These are phyloP conservation scores for Plasmodium relictum DNA, from an alignment of 169 alveolate genomes.

Conservation along the genomic window DNA sequence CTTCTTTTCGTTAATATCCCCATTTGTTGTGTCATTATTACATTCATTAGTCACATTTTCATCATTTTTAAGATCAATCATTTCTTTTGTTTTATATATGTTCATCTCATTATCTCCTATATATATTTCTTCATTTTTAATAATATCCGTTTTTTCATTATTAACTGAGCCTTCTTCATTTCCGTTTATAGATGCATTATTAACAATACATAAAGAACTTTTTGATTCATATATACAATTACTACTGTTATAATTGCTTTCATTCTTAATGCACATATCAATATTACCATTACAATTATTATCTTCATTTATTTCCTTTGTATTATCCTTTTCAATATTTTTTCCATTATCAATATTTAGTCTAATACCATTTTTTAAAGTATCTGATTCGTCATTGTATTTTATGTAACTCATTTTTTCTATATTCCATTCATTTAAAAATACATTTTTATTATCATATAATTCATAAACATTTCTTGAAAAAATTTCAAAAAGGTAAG, in stretches of 20 bases:
- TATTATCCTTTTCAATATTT: not conserved
- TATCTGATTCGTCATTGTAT: not conserved
- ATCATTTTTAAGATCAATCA: not conserved
- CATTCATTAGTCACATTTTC: not conserved
- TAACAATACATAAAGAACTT: not conserved
- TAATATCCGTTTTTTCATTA: not conserved
- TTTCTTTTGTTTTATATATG: not conserved
- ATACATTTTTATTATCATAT: constrained; percentile 23
- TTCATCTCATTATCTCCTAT: not conserved
- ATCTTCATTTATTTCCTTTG: not conserved
- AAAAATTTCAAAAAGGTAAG: constrained; percentile 73
- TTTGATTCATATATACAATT: not conserved
- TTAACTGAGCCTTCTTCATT: not conserved
- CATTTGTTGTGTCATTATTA: not conserved
- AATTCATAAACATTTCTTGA: constrained; percentile 52
- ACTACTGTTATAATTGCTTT: not conserved
- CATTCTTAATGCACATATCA: not conserved
- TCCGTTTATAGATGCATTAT: not conserved
- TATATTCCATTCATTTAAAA: constrained; percentile 47
- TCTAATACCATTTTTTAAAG: not conserved
- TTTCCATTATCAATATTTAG: not conserved
- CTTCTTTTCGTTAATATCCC: not conserved
- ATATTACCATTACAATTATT: not conserved
- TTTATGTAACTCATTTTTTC: constrained; percentile 50
- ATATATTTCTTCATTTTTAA: too few relatives aligned